Percentiles rank a stretch among this genome's conserved stretches.
phyloP scores from a whole-genome alignment of 257 asterid species.

The Anisodus acutangulus region DNA sequence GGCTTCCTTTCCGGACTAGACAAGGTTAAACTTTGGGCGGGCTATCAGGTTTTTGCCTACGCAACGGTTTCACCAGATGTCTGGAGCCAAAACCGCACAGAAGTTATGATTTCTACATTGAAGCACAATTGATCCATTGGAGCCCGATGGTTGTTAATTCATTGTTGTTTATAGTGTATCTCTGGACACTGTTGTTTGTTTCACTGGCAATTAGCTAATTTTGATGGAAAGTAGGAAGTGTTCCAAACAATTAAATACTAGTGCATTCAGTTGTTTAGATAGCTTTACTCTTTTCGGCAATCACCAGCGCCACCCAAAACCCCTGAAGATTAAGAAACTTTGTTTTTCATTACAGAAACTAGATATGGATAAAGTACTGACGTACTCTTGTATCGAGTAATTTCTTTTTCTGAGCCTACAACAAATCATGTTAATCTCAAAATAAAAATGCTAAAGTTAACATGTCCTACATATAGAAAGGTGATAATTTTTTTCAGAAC shows the following conservation, averaged over 20 bases:
- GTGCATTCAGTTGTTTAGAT: not conserved
- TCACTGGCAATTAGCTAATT: not conserved
- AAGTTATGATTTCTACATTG: constrained; percentile 1
- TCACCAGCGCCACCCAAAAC: no score
- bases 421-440: no score
- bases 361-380: no score
- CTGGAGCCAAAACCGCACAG: not conserved
- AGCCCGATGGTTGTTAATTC: not conserved
- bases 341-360: no score
- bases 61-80: not conserved
- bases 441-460: no score
- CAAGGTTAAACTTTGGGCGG: not conserved
- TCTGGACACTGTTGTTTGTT: not conserved
- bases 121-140: not conserved
- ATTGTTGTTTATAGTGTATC: not conserved
- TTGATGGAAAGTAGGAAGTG: not conserved
- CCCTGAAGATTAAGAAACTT: no score
- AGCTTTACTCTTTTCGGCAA: no score
- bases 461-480: no score
- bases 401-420: no score
- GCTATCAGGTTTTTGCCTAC: not conserved
- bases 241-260: not conserved
- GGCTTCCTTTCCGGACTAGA: not conserved
- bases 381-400: no score
- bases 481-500: no score